These are phyloP conservation scores for Sapria himalayana DNA, from an alignment of 345 rosid genomes.

Conservation along the genomic window DNA sequence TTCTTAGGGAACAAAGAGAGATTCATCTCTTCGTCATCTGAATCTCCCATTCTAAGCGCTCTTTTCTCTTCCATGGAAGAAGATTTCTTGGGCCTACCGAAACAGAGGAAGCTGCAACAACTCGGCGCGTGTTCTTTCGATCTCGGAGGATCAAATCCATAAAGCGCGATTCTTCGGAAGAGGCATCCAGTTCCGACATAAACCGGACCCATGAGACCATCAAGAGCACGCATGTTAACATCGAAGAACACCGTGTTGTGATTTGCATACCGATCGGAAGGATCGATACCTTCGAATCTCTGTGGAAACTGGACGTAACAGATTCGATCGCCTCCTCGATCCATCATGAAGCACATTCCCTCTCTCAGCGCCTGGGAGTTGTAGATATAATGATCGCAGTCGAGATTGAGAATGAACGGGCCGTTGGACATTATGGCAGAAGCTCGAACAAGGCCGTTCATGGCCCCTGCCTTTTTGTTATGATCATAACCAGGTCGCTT, in stretches of 20 bases:
- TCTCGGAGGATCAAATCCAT: constrained; percentile 86
- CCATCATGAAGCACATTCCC: constrained; percentile 99
- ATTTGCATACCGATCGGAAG: constrained; percentile 93
- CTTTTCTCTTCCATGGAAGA: constrained; percentile 44
- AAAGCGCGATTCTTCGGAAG: constrained; percentile 76
- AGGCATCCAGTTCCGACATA: constrained; percentile 97
- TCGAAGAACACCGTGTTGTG: constrained; percentile 97
- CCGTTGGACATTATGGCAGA: constrained; percentile 97
- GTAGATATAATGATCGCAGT: constrained; percentile 95
- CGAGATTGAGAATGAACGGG: constrained; percentile 89
- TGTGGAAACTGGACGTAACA: constrained; percentile 97
- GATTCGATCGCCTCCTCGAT: constrained; percentile 82
- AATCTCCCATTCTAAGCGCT: constrained; percentile 76
- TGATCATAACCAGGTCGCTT: constrained; percentile 98
- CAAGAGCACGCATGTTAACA: constrained; percentile 97
- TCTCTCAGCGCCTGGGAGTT: constrained; percentile 85
- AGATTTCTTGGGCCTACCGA: constrained; percentile 34
- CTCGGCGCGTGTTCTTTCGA: constrained; percentile 43
- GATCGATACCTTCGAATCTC: constrained; percentile 95
- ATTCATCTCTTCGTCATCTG: constrained; percentile 71
- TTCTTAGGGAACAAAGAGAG: constrained; percentile 52
- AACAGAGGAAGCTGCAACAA: constrained; percentile 59
- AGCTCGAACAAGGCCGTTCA: constrained; percentile 95
- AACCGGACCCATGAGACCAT: constrained; percentile 95
- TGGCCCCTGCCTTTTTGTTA: constrained; percentile 98